phyloP scores from a whole-genome alignment of 129 eudicot genomes.

The Flaveria sonorensis region DNA sequence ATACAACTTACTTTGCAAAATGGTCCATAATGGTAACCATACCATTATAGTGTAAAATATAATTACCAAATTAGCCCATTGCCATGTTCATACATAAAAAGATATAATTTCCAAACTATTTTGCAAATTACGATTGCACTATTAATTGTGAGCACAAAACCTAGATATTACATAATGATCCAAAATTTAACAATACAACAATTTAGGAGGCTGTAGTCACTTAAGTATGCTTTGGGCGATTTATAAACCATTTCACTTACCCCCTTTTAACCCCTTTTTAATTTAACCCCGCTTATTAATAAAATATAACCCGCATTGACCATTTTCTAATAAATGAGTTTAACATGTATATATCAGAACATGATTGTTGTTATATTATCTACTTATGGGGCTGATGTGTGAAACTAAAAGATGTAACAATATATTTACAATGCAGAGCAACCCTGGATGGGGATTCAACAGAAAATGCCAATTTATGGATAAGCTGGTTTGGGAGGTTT shows the following conservation, averaged over 20 bases:
- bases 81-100: not conserved
- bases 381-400: not conserved
- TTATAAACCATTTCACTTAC: not conserved
- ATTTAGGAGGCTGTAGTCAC: not conserved
- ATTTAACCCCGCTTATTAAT: too few relatives aligned
- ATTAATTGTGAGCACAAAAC: not conserved
- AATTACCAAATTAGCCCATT: not conserved
- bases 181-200: not conserved
- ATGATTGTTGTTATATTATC: not conserved
- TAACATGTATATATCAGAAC: not conserved
- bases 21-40: not conserved
- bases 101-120: not conserved
- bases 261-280: not conserved
- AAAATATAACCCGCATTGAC: too few relatives aligned
- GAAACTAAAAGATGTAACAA: not conserved
- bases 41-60: not conserved
- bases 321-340: not conserved
- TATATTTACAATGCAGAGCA: constrained; percentile 64
- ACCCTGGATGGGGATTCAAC: constrained; percentile 96
- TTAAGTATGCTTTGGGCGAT: not conserved
- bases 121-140: not conserved
- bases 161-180: not conserved
- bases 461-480: constrained; percentile 90
- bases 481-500: constrained; percentile 69
- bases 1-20: not conserved